Evolutionary conservation across 305 asterid genomes (phyloP), one percentile per base, ranked within the genome.

Genomic region (Coffea humblotiana): DNA sequence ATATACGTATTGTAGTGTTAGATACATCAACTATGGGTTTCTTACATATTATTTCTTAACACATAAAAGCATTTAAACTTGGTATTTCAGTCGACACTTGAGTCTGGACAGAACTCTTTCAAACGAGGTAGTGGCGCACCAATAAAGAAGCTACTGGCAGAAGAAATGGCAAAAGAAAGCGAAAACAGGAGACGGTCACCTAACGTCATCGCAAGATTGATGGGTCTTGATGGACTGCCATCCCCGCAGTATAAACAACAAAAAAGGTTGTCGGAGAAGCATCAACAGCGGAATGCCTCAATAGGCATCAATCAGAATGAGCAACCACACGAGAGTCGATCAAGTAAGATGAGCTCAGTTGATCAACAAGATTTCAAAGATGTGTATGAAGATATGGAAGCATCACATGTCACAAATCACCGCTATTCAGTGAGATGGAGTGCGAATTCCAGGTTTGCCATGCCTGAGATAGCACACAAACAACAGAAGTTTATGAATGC

Each of bases 171-270:
- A 6, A 88, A 85, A 84, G 97, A 96, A 83, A 88, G 76, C 37
- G 95, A 90, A 82, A 37, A 87, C 35, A 92, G 85, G 87, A 90
- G 86, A 84, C 85, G 90, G 61, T 74, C 91, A 3, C 96, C 93
- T 6, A 88, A 89, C 77, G 86, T 90, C 65, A 82, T 96, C 76
- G 98, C 98, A 80, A 86, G 88, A 85, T 86, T 96, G 87, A 96
- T 91, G 97, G 98, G 98, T 75, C 89, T 94, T 18, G 99, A 92
- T 80, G 93, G 93, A 72, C 86, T 92, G 78, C 97, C 96, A 66
- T 86, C 94, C 72, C 93, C 94, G 0, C 87, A 91, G 86, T 87
- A 87, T 52, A 83, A 88, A 84, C 97, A 88, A 68, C 92, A 87
- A 60, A 85, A 87, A 75, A 83, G 79, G 85, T 71, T 78, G 76